These are phyloP conservation scores for Lipomyces oligophaga DNA, from an alignment of 805 yeast species.

Conservation along the genomic window DNA sequence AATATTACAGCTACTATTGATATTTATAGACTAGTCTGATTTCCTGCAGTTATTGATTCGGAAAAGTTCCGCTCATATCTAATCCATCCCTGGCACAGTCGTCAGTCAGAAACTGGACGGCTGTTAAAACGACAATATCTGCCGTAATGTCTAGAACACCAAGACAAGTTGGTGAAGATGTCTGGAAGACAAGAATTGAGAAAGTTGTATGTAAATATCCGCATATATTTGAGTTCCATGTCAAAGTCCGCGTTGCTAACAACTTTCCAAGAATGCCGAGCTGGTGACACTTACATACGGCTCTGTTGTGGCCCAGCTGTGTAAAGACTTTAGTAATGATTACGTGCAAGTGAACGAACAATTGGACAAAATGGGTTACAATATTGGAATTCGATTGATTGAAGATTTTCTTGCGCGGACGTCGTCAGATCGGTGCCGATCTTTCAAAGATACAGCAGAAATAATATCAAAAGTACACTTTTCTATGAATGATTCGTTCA, in stretches of 20 bases:
- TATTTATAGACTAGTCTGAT: too few relatives aligned
- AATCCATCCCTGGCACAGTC: too few relatives aligned
- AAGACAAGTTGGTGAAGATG: constrained; percentile 69
- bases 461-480: constrained; percentile 54
- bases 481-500: not conserved
- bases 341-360: constrained; percentile 77
- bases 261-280: constrained; percentile 64
- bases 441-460: constrained; percentile 83
- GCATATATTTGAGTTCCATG: constrained; percentile 3
- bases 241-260: constrained; percentile 5
- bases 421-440: constrained; percentile 75
- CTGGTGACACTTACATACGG: constrained; percentile 94
- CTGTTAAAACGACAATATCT: too few relatives aligned
- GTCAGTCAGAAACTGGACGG: too few relatives aligned
- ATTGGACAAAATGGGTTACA: constrained; percentile 89
- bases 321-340: constrained; percentile 74
- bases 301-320: constrained; percentile 83
- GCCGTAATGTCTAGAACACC: too few relatives aligned
- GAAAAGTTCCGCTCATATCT: too few relatives aligned
- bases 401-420: constrained; percentile 91
- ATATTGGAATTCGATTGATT: constrained; percentile 83
- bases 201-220: constrained; percentile 59
- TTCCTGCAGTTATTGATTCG: too few relatives aligned
- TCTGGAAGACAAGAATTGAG: constrained; percentile 84
- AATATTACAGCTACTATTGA: too few relatives aligned